Conservation (phyloP, 768 basidiomycete species). For the Collybiopsis luxurians region DNA sequence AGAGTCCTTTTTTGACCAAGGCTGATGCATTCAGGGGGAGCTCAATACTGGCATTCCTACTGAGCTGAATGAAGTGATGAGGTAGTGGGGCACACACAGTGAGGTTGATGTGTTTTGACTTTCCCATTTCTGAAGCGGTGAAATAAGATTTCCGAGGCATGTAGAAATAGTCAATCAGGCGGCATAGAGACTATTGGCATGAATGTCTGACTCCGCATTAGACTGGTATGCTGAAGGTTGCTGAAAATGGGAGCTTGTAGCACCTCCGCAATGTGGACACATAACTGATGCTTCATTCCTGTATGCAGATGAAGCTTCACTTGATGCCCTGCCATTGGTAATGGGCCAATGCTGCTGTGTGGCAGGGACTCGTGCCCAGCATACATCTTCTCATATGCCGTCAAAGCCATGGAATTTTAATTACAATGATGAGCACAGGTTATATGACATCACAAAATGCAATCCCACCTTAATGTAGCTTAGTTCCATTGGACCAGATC, state of each 20-base stretch:
- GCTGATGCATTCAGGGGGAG: conserved; percentile 28
- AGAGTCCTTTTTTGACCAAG: conserved; percentile 43
- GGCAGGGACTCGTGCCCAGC: no score
- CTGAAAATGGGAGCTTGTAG: conserved; percentile 66
- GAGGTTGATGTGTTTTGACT: conserved; percentile 48
- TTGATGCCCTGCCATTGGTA: no score
- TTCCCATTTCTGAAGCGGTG: conserved; percentile 43
- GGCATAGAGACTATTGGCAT: conserved; percentile 20
- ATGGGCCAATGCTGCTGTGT: no score
- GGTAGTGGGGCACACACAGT: conserved; percentile 59
- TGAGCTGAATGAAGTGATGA: conserved; percentile 49
- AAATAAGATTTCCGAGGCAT: conserved; percentile 56
- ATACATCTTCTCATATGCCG: no score
- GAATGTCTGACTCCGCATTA: neutral
- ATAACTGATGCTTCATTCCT: conserved; percentile 68
- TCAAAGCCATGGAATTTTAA: no score
- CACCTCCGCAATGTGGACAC: conserved; percentile 57
- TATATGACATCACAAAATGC: no score
- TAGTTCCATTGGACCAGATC: no score
- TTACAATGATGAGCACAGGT: no score
- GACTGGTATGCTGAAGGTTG: conserved; percentile 37
- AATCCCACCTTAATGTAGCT: no score
- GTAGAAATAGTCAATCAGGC: conserved; percentile 53
- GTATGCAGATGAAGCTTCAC: conserved; percentile 56
- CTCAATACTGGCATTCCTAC: conserved; percentile 42